Percentiles rank a stretch among this genome's conserved stretches.
phyloP scores from a whole-genome alignment of 1,139 yeast genomes.

The Nakaseomyces uthaithaninus region DNA sequence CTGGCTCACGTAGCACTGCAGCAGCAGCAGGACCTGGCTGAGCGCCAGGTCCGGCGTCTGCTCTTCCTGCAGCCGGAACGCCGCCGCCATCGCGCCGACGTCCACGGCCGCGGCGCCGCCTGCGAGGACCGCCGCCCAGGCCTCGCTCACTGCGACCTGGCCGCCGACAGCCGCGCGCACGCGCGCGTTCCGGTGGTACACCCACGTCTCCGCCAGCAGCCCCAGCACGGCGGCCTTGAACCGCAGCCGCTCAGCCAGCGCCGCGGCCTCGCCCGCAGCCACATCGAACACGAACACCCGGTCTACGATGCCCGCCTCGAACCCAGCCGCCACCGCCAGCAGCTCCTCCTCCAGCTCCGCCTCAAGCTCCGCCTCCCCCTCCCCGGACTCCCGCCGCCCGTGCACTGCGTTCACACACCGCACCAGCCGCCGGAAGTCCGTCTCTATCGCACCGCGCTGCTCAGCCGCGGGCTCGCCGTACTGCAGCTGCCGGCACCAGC shows the following conservation, averaged over 20 bases:
- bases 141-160: too few relatives aligned
- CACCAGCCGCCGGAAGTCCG: background rate
- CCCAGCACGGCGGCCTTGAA: background rate
- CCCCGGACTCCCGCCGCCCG: background rate
- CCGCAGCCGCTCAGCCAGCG: too few relatives aligned
- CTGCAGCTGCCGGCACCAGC: conserved; percentile 1
- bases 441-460: background rate
- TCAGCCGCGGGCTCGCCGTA: background rate
- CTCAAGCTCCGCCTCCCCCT: too few relatives aligned
- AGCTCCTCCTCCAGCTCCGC: too few relatives aligned
- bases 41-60: background rate
- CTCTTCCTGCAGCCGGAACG: background rate
- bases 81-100: background rate
- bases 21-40: background rate
- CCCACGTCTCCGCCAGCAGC: background rate
- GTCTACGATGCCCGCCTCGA: background rate
- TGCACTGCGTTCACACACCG: background rate
- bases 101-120: background rate
- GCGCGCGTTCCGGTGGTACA: background rate
- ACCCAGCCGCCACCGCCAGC: too few relatives aligned
- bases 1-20: background rate
- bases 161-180: too few relatives aligned
- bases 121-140: too few relatives aligned
- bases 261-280: background rate
- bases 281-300: background rate